Evolutionary conservation across 2,329 filamentous ascomycete genomes (phyloP).

Genomic region (Monosporascus ibericus): DNA sequence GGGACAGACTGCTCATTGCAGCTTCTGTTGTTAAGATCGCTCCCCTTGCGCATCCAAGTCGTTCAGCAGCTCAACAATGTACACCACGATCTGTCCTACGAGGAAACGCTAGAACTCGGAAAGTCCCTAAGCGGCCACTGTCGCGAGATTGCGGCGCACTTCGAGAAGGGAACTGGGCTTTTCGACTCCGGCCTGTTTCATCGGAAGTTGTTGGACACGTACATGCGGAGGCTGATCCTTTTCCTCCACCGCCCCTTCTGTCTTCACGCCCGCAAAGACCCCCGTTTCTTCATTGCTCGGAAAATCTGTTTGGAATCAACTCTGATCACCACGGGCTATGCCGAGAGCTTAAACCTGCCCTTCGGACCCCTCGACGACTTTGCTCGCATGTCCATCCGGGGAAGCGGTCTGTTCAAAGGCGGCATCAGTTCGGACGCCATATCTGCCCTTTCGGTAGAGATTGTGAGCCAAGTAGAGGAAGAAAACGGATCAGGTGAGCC

Average conservation of each 20-base stretch:
- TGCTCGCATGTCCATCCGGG: slow-evolving; percentile 10
- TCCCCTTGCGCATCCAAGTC: slow-evolving; percentile 12
- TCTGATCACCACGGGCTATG: slow-evolving; percentile 15
- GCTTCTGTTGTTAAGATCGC: slow-evolving; percentile 14
- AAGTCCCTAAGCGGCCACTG: slow-evolving; percentile 13
- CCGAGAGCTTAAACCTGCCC: slow-evolving; percentile 7
- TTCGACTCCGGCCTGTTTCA: slow-evolving; percentile 10
- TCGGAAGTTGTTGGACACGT: slow-evolving; percentile 19
- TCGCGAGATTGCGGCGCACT: slow-evolving; percentile 13
- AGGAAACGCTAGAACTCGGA: slow-evolving; percentile 9
- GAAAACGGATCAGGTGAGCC: slow-evolving; percentile 1
- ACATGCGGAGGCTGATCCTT: slow-evolving; percentile 17
- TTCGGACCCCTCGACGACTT: slow-evolving; percentile 10
- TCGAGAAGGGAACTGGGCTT: background rate
- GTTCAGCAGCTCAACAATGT: slow-evolving; percentile 15
- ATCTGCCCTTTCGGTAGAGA: slow-evolving; percentile 9
- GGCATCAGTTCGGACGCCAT: slow-evolving; percentile 15
- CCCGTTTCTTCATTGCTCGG: slow-evolving; percentile 17
- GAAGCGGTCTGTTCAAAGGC: slow-evolving; percentile 18
- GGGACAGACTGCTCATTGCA: slow-evolving; percentile 17
- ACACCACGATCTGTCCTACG: slow-evolving; percentile 6
- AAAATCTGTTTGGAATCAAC: slow-evolving; percentile 18
- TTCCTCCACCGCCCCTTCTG: slow-evolving; percentile 19
- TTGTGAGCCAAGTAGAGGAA: slow-evolving; percentile 16
- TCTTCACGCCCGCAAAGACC: slow-evolving; percentile 12